These are phyloP conservation scores for Tephrocybe sp. DNA, from an alignment of 768 basidiomycete species.

Conservation along the genomic window DNA sequence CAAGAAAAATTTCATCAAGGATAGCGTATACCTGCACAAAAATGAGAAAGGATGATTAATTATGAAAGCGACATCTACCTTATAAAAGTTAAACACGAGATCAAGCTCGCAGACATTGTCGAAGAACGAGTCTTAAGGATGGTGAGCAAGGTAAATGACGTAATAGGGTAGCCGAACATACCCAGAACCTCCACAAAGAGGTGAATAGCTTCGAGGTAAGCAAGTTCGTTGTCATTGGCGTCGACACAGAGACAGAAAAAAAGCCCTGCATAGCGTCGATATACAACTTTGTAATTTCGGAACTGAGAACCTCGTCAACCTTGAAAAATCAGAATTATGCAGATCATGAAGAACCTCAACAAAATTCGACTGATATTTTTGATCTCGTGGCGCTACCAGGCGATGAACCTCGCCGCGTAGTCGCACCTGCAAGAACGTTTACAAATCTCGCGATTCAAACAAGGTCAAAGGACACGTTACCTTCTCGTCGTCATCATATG, in stretches of 20 bases:
- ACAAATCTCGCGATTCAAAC: slow-evolving; percentile 1
- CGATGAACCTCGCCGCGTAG: slow-evolving; percentile 96
- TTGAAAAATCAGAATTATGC: slow-evolving; percentile 1
- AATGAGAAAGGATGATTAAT: neutral
- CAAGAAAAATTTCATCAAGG: slow-evolving; percentile 95
- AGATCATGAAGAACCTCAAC: slow-evolving; percentile 73
- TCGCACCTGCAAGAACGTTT: slow-evolving; percentile 59
- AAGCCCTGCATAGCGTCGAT: slow-evolving; percentile 93
- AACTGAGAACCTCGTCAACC: slow-evolving; percentile 52
- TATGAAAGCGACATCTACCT: slow-evolving; percentile 43
- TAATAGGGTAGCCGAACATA: slow-evolving; percentile 33
- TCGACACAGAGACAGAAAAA: slow-evolving; percentile 99
- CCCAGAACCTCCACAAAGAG: slow-evolving; percentile 97
- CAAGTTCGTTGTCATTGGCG: slow-evolving; percentile 96
- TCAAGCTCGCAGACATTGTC: slow-evolving; percentile 99
- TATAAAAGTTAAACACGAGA: slow-evolving; percentile 98
- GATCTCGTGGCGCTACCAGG: slow-evolving; percentile 92
- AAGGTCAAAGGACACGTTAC: slow-evolving; percentile 32
- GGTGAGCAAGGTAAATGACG: slow-evolving; percentile 5
- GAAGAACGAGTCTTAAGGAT: slow-evolving; percentile 83
- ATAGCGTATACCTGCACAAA: slow-evolving; percentile 86
- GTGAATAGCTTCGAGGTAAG: slow-evolving; percentile 96
- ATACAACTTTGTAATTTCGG: slow-evolving; percentile 96
- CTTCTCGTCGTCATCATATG: slow-evolving; percentile 99
- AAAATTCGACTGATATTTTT: slow-evolving; percentile 99